Conservation (phyloP, 2,329 filamentous ascomycete genomes). For the Pseudonectria buxi region DNA sequence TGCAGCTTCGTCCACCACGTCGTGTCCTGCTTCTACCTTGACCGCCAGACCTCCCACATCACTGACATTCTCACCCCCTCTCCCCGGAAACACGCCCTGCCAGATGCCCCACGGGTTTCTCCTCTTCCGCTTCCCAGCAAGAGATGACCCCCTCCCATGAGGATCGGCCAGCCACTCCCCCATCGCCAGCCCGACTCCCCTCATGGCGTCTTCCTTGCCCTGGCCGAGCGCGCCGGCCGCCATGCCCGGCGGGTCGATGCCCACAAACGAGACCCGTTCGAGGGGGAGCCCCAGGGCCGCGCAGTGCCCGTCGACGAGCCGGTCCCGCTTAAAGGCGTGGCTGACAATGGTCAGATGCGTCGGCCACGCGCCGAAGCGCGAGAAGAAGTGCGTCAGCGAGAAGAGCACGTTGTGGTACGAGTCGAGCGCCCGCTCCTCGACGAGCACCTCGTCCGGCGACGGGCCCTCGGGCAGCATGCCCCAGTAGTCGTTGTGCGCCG, state of each 20-base stretch:
- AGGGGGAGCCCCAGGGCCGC: conserved; percentile 50
- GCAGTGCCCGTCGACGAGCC: conserved; percentile 60
- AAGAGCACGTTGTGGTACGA: conserved; percentile 82
- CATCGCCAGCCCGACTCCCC: conserved; percentile 36
- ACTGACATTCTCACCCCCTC: conserved; percentile 27
- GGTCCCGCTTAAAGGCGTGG: conserved; percentile 60
- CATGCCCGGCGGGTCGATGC: conserved; percentile 56
- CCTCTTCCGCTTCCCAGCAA: conserved; percentile 41
- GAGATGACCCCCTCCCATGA: conserved; percentile 38
- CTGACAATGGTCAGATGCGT: conserved; percentile 54
- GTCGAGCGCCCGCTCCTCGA: conserved; percentile 71
- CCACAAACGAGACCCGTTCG: conserved; percentile 44
- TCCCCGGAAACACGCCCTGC: conserved; percentile 40
- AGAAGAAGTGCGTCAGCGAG: conserved; percentile 50
- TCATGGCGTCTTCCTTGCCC: conserved; percentile 33
- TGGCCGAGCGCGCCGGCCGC: conserved; percentile 13
- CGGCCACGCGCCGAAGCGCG: conserved; percentile 44
- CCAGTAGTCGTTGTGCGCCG: conserved; percentile 41
- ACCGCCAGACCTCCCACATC: conserved; percentile 33
- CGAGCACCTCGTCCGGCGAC: conserved; percentile 32
- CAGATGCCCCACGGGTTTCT: conserved; percentile 43
- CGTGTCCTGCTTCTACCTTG: conserved; percentile 25
- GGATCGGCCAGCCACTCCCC: conserved; percentile 46
- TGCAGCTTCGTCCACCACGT: conserved; percentile 33
- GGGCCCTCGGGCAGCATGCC: conserved; percentile 23